A percentile compares a stretch with the other conserved stretches of the same genome.
phyloP scores from a whole-genome alignment of 2,329 filamentous ascomycete genomes.

The Exophiala lecanii-corni region DNA sequence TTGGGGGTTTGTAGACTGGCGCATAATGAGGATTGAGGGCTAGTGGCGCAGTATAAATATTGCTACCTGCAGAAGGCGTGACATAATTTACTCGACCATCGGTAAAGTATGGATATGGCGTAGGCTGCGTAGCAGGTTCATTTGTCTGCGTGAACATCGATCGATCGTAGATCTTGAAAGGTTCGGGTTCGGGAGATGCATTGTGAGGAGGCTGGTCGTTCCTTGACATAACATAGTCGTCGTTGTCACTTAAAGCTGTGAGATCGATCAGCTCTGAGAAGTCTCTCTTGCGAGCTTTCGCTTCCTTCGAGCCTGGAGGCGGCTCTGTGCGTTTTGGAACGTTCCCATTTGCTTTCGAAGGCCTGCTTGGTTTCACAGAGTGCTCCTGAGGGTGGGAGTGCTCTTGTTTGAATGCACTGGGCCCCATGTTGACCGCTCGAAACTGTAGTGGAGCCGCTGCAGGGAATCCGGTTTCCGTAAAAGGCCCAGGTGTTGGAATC shows the following conservation, averaged over 20 bases:
- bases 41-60: not conserved
- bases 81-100: not conserved
- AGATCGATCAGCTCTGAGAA: slow-evolving; percentile 53
- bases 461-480: no score
- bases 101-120: not conserved
- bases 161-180: slow-evolving; percentile 11
- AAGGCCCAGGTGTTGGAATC: no score
- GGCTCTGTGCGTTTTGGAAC: slow-evolving; percentile 17
- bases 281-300: slow-evolving; percentile 51
- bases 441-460: not conserved
- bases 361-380: not conserved
- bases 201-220: slow-evolving; percentile 23
- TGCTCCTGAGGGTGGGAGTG: no score
- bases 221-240: slow-evolving; percentile 33
- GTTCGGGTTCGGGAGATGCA: slow-evolving; percentile 16
- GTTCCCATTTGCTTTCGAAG: not conserved
- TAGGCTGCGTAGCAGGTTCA: slow-evolving; percentile 1
- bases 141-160: slow-evolving; percentile 3
- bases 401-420: not conserved
- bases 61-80: not conserved
- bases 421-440: not conserved
- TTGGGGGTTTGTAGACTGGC: not conserved
- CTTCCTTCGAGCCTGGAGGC: slow-evolving; percentile 44
- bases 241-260: slow-evolving; percentile 45
- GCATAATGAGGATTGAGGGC: not conserved